Evolutionary conservation across 2,329 filamentous ascomycete species (phyloP).

Genomic region (Beauveria rudraprayagi): DNA sequence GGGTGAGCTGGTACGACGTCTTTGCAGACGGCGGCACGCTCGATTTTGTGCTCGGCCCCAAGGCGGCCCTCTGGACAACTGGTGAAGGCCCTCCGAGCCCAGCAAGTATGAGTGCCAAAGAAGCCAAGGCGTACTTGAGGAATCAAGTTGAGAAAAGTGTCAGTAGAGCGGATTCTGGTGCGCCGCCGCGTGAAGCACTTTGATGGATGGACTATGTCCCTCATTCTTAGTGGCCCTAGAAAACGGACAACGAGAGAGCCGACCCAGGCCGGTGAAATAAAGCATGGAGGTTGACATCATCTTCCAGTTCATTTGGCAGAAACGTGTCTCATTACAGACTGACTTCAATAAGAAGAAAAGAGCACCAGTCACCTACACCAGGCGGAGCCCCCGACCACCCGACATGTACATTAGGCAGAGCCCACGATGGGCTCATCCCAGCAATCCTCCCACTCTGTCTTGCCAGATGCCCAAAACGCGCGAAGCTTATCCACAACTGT

Average conservation of each 20-base stretch:
- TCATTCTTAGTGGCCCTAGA: no score
- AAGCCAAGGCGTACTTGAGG: slow-evolving; percentile 13
- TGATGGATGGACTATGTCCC: no score
- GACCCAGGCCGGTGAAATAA: no score
- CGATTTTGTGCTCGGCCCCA: slow-evolving; percentile 54
- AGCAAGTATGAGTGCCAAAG: slow-evolving; percentile 24
- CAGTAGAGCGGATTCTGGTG: no score
- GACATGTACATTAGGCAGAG: neutral
- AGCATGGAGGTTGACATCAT: no score
- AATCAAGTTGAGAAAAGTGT: neutral
- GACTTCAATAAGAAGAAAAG: neutral
- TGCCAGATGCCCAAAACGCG: neutral
- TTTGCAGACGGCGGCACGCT: slow-evolving; percentile 56
- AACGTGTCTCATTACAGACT: no score
- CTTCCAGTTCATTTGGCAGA: no score
- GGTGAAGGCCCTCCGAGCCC: slow-evolving; percentile 55
- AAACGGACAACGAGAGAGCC: no score
- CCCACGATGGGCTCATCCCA: slow-evolving; percentile 1
- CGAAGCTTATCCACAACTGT: neutral
- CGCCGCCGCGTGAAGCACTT: no score
- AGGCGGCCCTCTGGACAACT: slow-evolving; percentile 47
- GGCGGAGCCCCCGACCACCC: no score
- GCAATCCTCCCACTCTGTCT: neutral
- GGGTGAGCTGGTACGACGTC: slow-evolving; percentile 59
- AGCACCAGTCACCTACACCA: neutral